Evolutionary conservation across 1,284 basidiomycete genomes (phyloP).

Genomic region (Cutaneotrichosporon mucoides): DNA sequence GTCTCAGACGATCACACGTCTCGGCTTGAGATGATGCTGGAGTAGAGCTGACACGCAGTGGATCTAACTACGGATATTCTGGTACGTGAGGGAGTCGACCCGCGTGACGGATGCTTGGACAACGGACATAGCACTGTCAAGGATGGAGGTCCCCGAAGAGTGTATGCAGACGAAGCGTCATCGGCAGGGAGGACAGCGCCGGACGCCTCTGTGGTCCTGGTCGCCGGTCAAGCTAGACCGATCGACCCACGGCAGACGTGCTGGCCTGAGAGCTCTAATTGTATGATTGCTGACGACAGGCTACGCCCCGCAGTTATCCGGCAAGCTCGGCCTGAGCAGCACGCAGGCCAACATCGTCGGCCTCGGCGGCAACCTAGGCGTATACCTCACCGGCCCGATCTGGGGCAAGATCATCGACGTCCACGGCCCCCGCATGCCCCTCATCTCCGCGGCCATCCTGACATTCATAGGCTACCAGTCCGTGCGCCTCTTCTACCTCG

Average conservation of each 20-base stretch:
- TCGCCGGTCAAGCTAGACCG: no score
- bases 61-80: constrained; percentile 63
- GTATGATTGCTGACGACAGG: constrained; percentile 51
- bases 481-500: constrained; percentile 61
- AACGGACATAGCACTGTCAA: no score
- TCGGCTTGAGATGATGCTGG: no score
- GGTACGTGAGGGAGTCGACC: constrained; percentile 4
- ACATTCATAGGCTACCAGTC: constrained; percentile 64
- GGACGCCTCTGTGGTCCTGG: no score
- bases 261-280: no score
- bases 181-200: no score
- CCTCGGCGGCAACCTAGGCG: constrained; percentile 44
- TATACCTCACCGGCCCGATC: constrained; percentile 40
- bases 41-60: constrained; percentile 29
- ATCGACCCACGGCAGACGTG: no score
- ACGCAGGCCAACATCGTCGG: constrained; percentile 72
- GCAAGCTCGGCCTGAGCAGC: constrained; percentile 64
- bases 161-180: no score
- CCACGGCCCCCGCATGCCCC: constrained; percentile 58
- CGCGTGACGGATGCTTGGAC: background rate
- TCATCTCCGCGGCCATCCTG: constrained; percentile 52
- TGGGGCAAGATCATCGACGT: constrained; percentile 67
- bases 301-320: constrained; percentile 72
- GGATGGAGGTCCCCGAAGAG: no score
- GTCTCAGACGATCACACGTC: no score